Percentiles rank a stretch among this genome's conserved stretches.
Evolutionary conservation across 2,329 filamentous ascomycete genomes (phyloP).

Genomic region (Botrytis byssoidea): DNA sequence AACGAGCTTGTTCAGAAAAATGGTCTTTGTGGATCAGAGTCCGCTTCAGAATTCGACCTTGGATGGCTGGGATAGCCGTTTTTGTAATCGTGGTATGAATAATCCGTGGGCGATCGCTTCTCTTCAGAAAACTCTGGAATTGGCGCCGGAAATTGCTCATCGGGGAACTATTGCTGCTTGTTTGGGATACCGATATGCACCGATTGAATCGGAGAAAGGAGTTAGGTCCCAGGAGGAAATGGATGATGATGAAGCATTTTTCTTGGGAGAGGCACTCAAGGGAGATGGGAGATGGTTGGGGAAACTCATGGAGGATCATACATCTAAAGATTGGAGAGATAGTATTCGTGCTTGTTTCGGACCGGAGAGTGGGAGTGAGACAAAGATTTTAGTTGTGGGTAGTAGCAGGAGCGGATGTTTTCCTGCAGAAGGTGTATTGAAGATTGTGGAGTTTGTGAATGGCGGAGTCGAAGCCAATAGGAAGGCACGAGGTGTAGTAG

Average conservation of each 20-base stretch:
- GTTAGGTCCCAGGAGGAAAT: background rate
- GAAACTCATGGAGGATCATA: slow-evolving; percentile 39
- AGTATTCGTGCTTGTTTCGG: slow-evolving; percentile 34
- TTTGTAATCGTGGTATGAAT: slow-evolving; percentile 39
- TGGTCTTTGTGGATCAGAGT: slow-evolving; percentile 38
- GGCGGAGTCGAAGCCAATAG: background rate
- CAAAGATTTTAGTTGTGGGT: slow-evolving; percentile 36
- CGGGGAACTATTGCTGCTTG: slow-evolving; percentile 36
- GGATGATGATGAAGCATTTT: slow-evolving; percentile 34
- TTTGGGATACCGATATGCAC: slow-evolving; percentile 35
- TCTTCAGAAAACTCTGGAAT: slow-evolving; percentile 33
- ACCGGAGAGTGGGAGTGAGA: slow-evolving; percentile 24
- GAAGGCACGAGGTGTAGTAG: slow-evolving; percentile 32
- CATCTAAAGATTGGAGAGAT: slow-evolving; percentile 36
- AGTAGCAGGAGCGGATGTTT: slow-evolving; percentile 40
- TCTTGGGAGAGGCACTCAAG: slow-evolving; percentile 36
- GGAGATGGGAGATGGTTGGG: slow-evolving; percentile 36
- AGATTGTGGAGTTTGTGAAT: slow-evolving; percentile 36
- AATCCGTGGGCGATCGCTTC: slow-evolving; percentile 30
- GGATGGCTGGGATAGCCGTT: slow-evolving; percentile 33
- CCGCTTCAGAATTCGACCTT: slow-evolving; percentile 36
- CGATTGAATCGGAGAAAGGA: slow-evolving; percentile 24
- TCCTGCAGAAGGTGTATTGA: slow-evolving; percentile 35
- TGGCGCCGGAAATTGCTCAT: slow-evolving; percentile 32
- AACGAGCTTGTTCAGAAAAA: slow-evolving; percentile 32